Conservation (phyloP, 1,284 basidiomycete species). For the Dichomitus squalens region DNA sequence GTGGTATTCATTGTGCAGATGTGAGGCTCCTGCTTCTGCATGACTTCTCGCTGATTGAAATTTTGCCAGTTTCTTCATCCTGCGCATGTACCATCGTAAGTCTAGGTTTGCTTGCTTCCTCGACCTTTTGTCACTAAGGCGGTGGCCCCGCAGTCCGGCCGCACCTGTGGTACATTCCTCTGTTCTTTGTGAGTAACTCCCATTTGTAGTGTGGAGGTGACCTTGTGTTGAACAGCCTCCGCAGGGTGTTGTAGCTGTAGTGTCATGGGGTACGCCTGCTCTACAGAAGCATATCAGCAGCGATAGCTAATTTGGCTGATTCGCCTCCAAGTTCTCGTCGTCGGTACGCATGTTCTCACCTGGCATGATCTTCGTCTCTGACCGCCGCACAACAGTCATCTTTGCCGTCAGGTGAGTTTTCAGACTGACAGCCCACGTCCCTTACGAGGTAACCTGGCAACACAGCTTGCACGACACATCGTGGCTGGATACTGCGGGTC, state of each 20-base stretch:
- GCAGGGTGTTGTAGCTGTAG: conserved; percentile 10
- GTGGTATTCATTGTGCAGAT: conserved; percentile 19
- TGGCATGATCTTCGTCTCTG: neutral
- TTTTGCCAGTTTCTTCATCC: conserved; percentile 14
- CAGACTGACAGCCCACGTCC: neutral
- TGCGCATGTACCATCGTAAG: conserved; percentile 20
- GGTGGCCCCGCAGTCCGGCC: conserved; percentile 14
- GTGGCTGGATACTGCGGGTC: conserved; percentile 3
- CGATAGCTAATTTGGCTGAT: neutral
- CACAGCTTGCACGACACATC: neutral
- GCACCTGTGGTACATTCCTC: conserved; percentile 17
- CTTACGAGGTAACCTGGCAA: neutral
- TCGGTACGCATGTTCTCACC: neutral
- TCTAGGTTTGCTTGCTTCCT: neutral
- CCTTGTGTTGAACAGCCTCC: neutral
- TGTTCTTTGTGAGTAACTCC: conserved; percentile 2
- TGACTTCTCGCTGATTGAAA: neutral
- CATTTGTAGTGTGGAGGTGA: neutral
- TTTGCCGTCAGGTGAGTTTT: conserved; percentile 1
- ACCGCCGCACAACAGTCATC: neutral
- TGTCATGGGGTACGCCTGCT: conserved; percentile 13
- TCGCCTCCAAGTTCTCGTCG: conserved; percentile 1
- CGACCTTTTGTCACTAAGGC: neutral
- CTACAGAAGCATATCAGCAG: neutral
- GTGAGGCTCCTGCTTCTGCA: neutral